Base-by-base conservation (phyloP, 176 grass and related monocot genomes). In the Poa annua region DNA sequence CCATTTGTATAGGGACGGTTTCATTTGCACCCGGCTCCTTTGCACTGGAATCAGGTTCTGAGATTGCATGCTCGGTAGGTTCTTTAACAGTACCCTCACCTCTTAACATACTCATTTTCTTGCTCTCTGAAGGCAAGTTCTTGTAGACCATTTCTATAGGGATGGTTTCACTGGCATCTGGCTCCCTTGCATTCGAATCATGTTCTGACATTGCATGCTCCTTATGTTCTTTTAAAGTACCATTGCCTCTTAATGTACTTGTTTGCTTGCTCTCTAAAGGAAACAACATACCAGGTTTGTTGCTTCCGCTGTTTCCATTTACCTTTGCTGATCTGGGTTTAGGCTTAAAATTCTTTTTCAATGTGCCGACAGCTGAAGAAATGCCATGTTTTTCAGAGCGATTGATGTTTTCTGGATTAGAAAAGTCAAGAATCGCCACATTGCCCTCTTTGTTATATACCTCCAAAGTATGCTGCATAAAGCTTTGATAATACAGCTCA, bases 251-350 rank as follows among this genome's bases (percentile, higher is more conserved):
- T 64, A 22, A 65, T 2, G 29, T 80, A 66, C 6, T 81, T 17
- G 53, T 63, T 61, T 67, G 66, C 21, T 66, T 79, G 67, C 21
- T 12, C 59, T 61, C 84, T 60, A 50, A 73, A 82, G 56, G 75
- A 38, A 49, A 20, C 9, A 78, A 7, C 74, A 75, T 26, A 13
- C 21, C 57, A 64, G 5, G 44, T 29, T 56, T 86, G 36, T 78
- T 49, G 80, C 26, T 80, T 75, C 61, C 74, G 57, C 22, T 77
- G 69, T 86, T 66, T 52, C 54, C 44, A 79, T 79, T 25, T 55
- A 74, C 12, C 39, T 68, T 90, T 83, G 42, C 59, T 59, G 75
- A 39, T 86, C 82, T 78, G 2, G 39, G 22, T 86, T 68, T 54
- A 78, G 66, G 20, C 67, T 86, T 86, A 84, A 75, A 60, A 79